Evolutionary conservation across 1,284 basidiomycete genomes (phyloP).

Genomic region (Naganishia sp.): DNA sequence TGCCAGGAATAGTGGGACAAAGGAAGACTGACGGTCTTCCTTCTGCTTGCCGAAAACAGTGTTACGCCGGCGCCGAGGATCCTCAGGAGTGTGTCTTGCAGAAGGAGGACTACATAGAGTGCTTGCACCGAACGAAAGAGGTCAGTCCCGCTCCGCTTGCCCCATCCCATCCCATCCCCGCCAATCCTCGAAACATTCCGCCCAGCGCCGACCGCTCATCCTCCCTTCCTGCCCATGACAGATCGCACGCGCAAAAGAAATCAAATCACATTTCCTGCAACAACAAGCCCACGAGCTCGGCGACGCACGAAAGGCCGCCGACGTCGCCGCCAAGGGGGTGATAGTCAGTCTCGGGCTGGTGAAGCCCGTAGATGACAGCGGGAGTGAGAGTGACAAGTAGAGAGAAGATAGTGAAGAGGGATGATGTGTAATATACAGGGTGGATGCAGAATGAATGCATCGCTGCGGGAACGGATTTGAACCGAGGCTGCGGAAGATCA

Average conservation of each 20-base stretch:
- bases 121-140: constrained; percentile 88
- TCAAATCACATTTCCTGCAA: constrained; percentile 73
- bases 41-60: constrained; percentile 57
- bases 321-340: constrained; percentile 71
- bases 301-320: constrained; percentile 70
- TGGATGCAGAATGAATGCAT: constrained; percentile 7
- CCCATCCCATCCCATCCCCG: constrained; percentile 32
- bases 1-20: no score
- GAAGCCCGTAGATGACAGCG: constrained; percentile 56
- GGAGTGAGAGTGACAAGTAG: constrained; percentile 31
- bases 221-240: constrained; percentile 44
- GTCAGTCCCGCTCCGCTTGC: constrained; percentile 55
- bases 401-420: not conserved
- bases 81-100: constrained; percentile 72
- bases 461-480: not conserved
- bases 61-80: constrained; percentile 79
- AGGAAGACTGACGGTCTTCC: not conserved
- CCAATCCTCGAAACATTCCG: not conserved
- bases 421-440: constrained; percentile 9
- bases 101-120: constrained; percentile 89
- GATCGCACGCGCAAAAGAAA: constrained; percentile 70
- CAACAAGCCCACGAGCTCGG: constrained; percentile 66
- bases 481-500: no score
- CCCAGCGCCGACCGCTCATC: constrained; percentile 6
- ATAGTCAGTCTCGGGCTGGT: constrained; percentile 74